A percentile compares a stretch with the other conserved stretches of the same genome.
phyloP scores from a whole-genome alignment of 257 asterid species.

The Solanum lycopersicoides region DNA sequence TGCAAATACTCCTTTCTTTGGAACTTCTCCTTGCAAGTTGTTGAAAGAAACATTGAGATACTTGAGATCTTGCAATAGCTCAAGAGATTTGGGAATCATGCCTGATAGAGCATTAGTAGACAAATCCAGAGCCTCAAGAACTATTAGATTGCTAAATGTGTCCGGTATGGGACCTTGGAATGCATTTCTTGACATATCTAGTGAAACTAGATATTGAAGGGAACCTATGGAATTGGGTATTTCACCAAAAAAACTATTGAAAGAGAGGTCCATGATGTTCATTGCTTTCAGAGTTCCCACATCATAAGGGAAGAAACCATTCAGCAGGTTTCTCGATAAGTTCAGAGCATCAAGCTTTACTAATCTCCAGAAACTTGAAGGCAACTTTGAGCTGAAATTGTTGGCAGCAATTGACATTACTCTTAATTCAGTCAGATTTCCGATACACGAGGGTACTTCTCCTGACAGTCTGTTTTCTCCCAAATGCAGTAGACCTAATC shows the following conservation, averaged over 20 bases:
- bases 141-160: slow-evolving; percentile 16
- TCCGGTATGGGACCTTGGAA: slow-evolving; percentile 20
- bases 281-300: slow-evolving; percentile 20
- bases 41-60: slow-evolving; percentile 26
- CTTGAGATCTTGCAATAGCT: slow-evolving; percentile 20
- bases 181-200: slow-evolving; percentile 22
- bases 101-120: slow-evolving; percentile 23
- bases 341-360: slow-evolving; percentile 14
- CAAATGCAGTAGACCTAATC: slow-evolving; percentile 16
- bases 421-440: slow-evolving; percentile 16
- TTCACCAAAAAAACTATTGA: slow-evolving; percentile 13
- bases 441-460: slow-evolving; percentile 13
- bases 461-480: slow-evolving; percentile 31
- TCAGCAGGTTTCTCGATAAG: slow-evolving; percentile 18
- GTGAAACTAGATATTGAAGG: slow-evolving; percentile 16
- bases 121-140: slow-evolving; percentile 18
- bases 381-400: slow-evolving; percentile 16
- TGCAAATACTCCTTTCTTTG: slow-evolving; percentile 15
- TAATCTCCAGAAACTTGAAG: slow-evolving; percentile 22
- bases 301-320: slow-evolving; percentile 17
- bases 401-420: slow-evolving; percentile 23
- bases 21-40: slow-evolving; percentile 27
- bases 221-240: slow-evolving; percentile 14
- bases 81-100: slow-evolving; percentile 22
- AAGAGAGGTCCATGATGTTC: slow-evolving; percentile 18